phyloP scores from a whole-genome alignment of 139 green algal species.

The Axilococcus clingmanii region DNA sequence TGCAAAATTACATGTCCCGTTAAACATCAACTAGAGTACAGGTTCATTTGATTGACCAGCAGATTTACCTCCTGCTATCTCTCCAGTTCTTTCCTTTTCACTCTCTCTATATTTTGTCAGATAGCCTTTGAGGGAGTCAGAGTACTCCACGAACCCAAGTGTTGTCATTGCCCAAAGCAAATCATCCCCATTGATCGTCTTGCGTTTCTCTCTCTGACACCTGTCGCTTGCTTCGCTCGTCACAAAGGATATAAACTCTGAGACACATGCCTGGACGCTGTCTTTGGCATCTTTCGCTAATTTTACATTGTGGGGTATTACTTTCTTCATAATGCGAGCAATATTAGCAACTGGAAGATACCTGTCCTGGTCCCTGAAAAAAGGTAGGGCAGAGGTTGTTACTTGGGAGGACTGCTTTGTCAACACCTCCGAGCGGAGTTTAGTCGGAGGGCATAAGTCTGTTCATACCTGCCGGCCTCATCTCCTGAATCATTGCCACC shows the following conservation, averaged over 20 bases:
- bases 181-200: constrained; percentile 99
- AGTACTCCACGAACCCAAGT: constrained; percentile 95
- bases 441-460: not conserved
- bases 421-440: too few species aligned
- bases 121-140: constrained; percentile 94
- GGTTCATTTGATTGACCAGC: not conserved
- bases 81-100: constrained; percentile 9
- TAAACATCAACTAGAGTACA: not conserved
- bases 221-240: constrained; percentile 98
- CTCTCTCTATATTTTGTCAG: constrained; percentile 90
- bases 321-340: constrained; percentile 97
- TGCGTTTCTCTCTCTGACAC: constrained; percentile 95
- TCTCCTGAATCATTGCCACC: constrained; percentile 5
- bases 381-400: not conserved
- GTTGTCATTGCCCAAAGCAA: constrained; percentile 96
- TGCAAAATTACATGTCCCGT: not conserved
- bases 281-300: constrained; percentile 99
- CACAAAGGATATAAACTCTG: constrained; percentile 99
- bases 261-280: constrained; percentile 97
- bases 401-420: too few species aligned
- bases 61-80: not conserved
- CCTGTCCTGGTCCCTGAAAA: constrained; percentile 74
- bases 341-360: constrained; percentile 99
- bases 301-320: constrained; percentile 81
- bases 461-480: not conserved